Evolutionary conservation across 1,284 basidiomycete species (phyloP), one percentile per base, ranked within the genome.

Genomic region (Moesziomyces globuligerus): DNA sequence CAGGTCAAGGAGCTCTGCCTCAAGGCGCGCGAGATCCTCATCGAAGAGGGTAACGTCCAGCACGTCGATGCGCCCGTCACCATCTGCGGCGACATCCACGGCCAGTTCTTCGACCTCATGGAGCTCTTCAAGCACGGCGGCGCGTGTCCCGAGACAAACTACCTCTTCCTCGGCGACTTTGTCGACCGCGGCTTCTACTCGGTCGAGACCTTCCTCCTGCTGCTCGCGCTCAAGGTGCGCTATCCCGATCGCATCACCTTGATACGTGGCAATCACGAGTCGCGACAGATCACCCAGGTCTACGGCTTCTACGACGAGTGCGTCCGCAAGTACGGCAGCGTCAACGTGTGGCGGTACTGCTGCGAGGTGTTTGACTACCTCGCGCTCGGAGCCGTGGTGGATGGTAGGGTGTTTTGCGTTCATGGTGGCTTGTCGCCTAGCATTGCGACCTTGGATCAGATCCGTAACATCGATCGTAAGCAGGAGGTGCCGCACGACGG

Each of bases 271-370:
- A 98, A 98, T 86, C 95, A 98, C 86, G 95, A 98, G 84, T 94
- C 92, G n/a, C 87, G 95, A 4, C 95, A 98, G 83, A 98, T 98
- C 40, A 81, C 79, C 7, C 95, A 98, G 57, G 95, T 98, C 0
- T 98, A 98, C 83, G 96, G 95, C 13, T 98, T 98, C 83, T 98
- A 98, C 85, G 96, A 98, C 84, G 95, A 98, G 81, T 98, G 95
- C 83, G 90, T 93, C 83, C 86, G 94, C 34, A 98, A 98, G 83
- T 98, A 98, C 80, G 95, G 95, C 7, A 91, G 88, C 76, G 90
- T 89, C 58, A 95, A 94, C 81, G 95, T 98, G 38, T 98, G 95
- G 95, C 85, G 94, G 61, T 97, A 93, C 88, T 98, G 94, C 83
- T 97, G 93, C 83, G 95, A 98, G 77, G 93, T 98, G 15, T 98